Conservation (phyloP, 768 basidiomycete species). For the Myochromella boudieri region DNA sequence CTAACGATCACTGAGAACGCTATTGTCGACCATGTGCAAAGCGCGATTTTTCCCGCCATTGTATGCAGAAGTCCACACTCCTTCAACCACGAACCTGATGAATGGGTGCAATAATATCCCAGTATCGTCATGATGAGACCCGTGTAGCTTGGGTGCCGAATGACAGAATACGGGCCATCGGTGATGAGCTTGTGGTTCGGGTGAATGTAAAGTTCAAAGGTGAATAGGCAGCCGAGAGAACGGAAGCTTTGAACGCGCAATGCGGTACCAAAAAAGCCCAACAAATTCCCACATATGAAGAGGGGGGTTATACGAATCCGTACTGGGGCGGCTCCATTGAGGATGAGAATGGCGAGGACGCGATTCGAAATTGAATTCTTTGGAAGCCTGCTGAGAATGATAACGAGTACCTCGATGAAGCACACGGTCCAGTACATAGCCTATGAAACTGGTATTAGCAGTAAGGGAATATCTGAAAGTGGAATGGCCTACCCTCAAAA, state of each 20-base stretch:
- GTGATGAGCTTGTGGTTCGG: constrained; percentile 32
- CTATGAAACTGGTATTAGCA: constrained; percentile 15
- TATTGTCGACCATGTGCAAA: constrained; percentile 24
- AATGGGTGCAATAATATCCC: constrained; percentile 24
- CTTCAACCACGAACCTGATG: constrained; percentile 31
- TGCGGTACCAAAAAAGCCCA: constrained; percentile 30
- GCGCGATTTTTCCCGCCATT: constrained; percentile 11
- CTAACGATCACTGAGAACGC: constrained; percentile 24
- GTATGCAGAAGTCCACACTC: constrained; percentile 30
- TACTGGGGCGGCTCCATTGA: constrained; percentile 11
- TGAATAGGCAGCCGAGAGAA: constrained; percentile 35
- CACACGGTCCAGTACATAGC: no score
- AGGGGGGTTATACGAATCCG: constrained; percentile 24
- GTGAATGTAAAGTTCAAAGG: constrained; percentile 35
- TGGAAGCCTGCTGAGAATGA: constrained; percentile 22
- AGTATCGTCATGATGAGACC: constrained; percentile 31
- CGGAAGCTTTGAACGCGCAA: constrained; percentile 34
- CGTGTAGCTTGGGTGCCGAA: constrained; percentile 41
- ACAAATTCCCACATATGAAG: constrained; percentile 29
- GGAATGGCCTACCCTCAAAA: constrained; percentile 30
- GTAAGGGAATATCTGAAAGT: constrained; percentile 1
- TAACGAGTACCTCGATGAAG: constrained; percentile 29
- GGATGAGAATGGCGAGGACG: constrained; percentile 17
- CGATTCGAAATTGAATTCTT: constrained; percentile 15
- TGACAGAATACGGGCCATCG: constrained; percentile 33